These are phyloP conservation scores for Acacia melanoxylon DNA, from an alignment of 306 rosid species.

Conservation along the genomic window DNA sequence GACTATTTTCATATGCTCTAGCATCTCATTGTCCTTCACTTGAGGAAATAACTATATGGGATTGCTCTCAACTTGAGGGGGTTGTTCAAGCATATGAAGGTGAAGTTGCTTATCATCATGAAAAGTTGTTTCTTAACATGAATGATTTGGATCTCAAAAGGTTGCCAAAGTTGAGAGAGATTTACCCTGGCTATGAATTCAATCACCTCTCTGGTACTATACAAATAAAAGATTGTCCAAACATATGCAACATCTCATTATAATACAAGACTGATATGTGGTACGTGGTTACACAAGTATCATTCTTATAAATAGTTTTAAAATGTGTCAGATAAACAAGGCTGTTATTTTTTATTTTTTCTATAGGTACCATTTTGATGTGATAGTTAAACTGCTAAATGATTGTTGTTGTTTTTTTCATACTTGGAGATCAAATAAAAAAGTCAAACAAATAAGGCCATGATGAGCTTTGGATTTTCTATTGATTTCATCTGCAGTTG, in stretches of 20 bases:
- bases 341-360: no score
- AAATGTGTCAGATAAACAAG: neutral
- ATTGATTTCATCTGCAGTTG: neutral
- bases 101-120: neutral
- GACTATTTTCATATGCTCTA: neutral
- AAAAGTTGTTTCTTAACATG: neutral
- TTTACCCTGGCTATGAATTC: neutral
- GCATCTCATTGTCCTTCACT: neutral
- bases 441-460: neutral
- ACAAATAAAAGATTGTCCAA: neutral
- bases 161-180: neutral
- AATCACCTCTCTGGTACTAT: neutral
- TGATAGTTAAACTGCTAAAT: no score
- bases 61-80: neutral
- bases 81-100: neutral
- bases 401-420: neutral
- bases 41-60: fast-evolving
- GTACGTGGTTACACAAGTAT: neutral
- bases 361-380: neutral
- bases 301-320: no score
- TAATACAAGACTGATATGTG: neutral
- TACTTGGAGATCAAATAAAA: neutral
- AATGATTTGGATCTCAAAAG: fast-evolving
- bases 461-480: neutral
- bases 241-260: no score